Base-by-base conservation (phyloP, 495 filamentous ascomycete species). In the Clavariopsis aquatica region DNA sequence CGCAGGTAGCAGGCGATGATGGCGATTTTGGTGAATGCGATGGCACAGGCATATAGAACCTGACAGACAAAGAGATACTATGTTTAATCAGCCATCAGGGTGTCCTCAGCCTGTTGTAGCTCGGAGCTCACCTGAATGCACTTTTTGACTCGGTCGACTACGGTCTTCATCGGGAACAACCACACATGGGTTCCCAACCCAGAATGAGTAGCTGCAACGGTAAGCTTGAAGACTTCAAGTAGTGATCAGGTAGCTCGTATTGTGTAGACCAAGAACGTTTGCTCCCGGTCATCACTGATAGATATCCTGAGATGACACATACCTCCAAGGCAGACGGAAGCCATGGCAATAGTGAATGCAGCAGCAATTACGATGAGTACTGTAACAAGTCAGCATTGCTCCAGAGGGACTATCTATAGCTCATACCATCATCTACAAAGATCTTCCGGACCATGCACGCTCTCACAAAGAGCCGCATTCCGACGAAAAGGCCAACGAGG, bases 1-100 rank as follows among this genome's bases (percentile, higher is more conserved):
- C 66, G 62, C 6, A 69, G 31, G 29, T 65, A 69, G 10, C 62
- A 69, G 8, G 60, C 38, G 46, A 69, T 65, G 55, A 69, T 62
- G 13, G 66, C 49, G 22, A 69, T 51, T 49, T 69, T 69, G 51
- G 66, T 69, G 41, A 54, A 65, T 9, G 62, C 57, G 52, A 69
- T 62, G 13, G 66, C 66, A 45, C 62, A 69, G 13, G 66, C 58
- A 34, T 69, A 69, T 13, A 69, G 29, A 3, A 69, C 51, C 34
- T 69, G 62, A 49, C 62, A 65, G 10, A 66, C 56, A 49, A 36
- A 69, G 1, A 69, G 45, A 31, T 59, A 63, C 66, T 69, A 26
- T 20, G 19, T 12, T 15, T 15, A 19, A 27, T 62, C 41, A 57
- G 49, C 45, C 5, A 17, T 38, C 1, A 49, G 5, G 8, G 34